Base-by-base conservation (phyloP, 1,284 basidiomycete genomes). In the Ganoderma leucocontextum region DNA sequence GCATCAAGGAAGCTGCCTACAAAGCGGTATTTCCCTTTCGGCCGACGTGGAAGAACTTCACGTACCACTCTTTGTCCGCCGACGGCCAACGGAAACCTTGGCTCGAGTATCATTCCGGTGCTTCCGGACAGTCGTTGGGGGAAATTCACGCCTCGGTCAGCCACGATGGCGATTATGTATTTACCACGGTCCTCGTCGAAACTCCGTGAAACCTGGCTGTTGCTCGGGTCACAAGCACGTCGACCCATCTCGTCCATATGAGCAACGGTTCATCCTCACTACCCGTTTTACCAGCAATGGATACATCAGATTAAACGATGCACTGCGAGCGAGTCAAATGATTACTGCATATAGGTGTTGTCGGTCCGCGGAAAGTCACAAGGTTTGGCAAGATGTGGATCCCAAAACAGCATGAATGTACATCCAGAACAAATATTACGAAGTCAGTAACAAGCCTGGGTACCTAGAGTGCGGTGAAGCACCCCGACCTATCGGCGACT, bases 1-100 rank as follows among this genome's bases (percentile, higher is more conserved):
- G 90, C 58, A 84, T 93, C 42, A 98, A 98, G 77, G 96, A 97
- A 81, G 94, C 96, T 0, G 90, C 92, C 0, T 97, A 96, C 83
- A 97, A 98, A 78, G 94, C 96, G 0, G 76, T 96, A 65, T 95
- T 90, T 74, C 91, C 93, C 1, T 75, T 85, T 52, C 81, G 78
- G 25, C 87, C 92, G n/a, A 87, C 86, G 2, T 96, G 95, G 95
- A 92, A 94, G 76, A 89, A 95, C 41, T 80, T 96, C 63, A 87
- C 87, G 1, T 90, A 88, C 68, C 78, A 75, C 59, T 63, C 75
- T 82, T 39, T 75, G 84, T 25, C 75, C 76, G n/a, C 38, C 69
- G 25, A 68, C 64, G 44, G 74, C 74, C 58, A 79, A 4, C 75
- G 76, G 25, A 92, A 91, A 71, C 91, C 91, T 22, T 63, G 71